phyloP scores from a whole-genome alignment of 2,329 filamentous ascomycete species.

The Dothideomycetes sp. region DNA sequence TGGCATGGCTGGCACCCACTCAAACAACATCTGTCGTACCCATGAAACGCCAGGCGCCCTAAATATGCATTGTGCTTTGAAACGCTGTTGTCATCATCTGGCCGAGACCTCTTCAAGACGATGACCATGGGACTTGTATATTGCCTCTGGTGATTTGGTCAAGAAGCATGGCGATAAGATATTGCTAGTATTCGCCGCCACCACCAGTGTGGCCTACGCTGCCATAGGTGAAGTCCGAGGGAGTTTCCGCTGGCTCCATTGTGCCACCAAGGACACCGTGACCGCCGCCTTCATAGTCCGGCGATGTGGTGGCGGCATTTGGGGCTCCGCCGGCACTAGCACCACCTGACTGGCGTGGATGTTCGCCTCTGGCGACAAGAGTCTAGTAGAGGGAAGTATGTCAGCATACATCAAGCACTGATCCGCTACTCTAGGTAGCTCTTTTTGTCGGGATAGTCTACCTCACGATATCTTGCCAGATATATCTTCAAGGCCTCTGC shows the following conservation, averaged over 20 bases:
- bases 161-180: too few species aligned
- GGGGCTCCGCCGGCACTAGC: slow-evolving; percentile 25
- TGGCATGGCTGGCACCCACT: too few species aligned
- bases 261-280: slow-evolving; percentile 31
- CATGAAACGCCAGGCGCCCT: not conserved
- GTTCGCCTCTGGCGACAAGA: slow-evolving; percentile 62
- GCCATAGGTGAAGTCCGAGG: slow-evolving; percentile 25
- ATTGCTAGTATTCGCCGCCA: slow-evolving; percentile 9
- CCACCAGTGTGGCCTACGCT: slow-evolving; percentile 8
- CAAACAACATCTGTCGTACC: not conserved
- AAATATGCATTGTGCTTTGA: not conserved
- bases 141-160: too few species aligned
- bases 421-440: slow-evolving; percentile 12
- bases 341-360: slow-evolving; percentile 46
- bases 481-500: slow-evolving; percentile 97
- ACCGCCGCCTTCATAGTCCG: slow-evolving; percentile 24
- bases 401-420: slow-evolving; percentile 34
- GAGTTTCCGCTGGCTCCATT: slow-evolving; percentile 31
- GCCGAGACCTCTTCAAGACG: not conserved
- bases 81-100: not conserved
- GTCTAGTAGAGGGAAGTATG: slow-evolving; percentile 52
- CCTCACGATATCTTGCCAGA: slow-evolving; percentile 92
- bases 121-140: too few species aligned
- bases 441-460: slow-evolving; percentile 30
- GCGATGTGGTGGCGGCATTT: slow-evolving; percentile 18